A percentile compares a stretch with the other conserved stretches of the same genome.
Conservation (phyloP, 176 grass and related monocot genomes). For the Aegilops bicornis region DNA sequence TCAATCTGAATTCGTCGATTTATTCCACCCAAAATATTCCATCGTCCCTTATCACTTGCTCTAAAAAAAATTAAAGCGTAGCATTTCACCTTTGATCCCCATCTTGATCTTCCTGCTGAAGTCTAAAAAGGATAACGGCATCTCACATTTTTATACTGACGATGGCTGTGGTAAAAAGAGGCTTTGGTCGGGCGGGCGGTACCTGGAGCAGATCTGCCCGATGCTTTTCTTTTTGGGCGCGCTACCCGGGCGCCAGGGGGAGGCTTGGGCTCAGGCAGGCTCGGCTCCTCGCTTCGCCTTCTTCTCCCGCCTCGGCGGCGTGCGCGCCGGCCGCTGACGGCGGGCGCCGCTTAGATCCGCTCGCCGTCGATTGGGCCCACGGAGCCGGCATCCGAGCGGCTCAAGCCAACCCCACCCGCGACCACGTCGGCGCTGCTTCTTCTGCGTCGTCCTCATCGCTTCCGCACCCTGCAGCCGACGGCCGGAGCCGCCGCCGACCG, state of each 20-base stretch:
- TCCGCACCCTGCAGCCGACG: neutral
- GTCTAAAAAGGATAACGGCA: neutral
- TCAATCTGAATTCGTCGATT: neutral
- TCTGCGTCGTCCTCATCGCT: neutral
- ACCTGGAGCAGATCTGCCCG: neutral
- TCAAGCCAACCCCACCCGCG: neutral
- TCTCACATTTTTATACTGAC: neutral
- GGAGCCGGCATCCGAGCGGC: neutral
- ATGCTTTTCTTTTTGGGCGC: neutral
- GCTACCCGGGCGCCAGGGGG: neutral
- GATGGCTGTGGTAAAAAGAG: neutral
- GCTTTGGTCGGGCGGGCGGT: neutral
- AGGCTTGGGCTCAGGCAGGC: neutral
- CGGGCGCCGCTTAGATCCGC: slow-evolving; percentile 1
- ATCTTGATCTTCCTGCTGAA: neutral
- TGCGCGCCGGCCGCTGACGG: neutral
- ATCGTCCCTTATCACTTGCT: neutral
- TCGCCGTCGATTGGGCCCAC: neutral
- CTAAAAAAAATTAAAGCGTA: neutral
- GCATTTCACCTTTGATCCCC: neutral
- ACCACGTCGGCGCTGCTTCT: neutral
- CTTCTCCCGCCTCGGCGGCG: neutral
- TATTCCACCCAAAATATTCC: neutral
- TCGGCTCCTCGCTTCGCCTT: neutral
- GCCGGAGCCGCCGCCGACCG: slow-evolving; percentile 3